A percentile compares a stretch with the other conserved stretches of the same genome.
phyloP scores from a whole-genome alignment of 768 basidiomycete species.

The Russula vinacea region DNA sequence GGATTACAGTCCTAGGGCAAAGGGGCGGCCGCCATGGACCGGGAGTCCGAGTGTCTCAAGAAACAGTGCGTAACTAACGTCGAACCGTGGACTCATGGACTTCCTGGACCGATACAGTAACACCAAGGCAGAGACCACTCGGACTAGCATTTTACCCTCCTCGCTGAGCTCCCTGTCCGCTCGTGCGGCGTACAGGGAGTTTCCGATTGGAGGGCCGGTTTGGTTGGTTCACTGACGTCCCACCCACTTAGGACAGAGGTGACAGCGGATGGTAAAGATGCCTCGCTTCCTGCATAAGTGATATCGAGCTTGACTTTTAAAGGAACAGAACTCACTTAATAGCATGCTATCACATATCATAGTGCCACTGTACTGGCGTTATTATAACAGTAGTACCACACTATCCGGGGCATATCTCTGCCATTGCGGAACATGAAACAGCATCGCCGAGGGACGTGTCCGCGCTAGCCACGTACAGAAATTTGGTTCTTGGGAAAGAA shows the following conservation, averaged over 20 bases:
- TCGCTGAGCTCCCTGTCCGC: too few relatives aligned
- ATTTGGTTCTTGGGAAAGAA: neutral
- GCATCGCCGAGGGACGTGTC: neutral
- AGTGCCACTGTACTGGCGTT: too few relatives aligned
- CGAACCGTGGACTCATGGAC: neutral
- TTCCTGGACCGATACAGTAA: neutral
- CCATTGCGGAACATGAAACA: neutral
- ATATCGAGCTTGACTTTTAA: neutral
- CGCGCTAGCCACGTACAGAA: neutral
- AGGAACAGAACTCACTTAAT: neutral
- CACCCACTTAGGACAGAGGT: neutral
- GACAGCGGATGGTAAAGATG: neutral
- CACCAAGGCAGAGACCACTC: neutral
- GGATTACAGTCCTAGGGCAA: neutral
- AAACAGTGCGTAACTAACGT: neutral
- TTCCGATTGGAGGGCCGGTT: neutral
- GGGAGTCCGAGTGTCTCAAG: neutral
- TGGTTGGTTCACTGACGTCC: neutral
- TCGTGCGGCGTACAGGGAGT: neutral
- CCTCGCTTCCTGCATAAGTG: neutral
- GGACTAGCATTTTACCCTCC: neutral
- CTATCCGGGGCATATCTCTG: neutral
- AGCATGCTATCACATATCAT: neutral
- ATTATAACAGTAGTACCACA: neutral
- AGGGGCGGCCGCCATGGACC: neutral